Evolutionary conservation across 2,329 filamentous ascomycete genomes (phyloP).

Genomic region (Beauveria varroae): DNA sequence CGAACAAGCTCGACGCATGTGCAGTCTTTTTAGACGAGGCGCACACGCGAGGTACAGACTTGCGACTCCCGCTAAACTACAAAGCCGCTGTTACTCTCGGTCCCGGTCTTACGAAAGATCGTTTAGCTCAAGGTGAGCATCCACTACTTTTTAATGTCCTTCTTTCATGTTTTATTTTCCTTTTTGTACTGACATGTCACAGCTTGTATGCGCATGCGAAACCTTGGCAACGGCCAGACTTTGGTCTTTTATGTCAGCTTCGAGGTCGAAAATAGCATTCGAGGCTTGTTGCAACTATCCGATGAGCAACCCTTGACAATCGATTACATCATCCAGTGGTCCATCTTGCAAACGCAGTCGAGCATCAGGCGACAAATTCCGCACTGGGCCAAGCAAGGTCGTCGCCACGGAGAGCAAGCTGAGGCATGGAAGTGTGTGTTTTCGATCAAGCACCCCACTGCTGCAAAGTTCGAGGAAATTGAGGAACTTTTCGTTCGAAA

Average conservation of each 20-base stretch:
- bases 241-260: slow-evolving; percentile 52
- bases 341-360: slow-evolving; percentile 47
- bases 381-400: slow-evolving; percentile 55
- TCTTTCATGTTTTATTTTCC: no score
- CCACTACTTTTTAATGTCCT: not conserved
- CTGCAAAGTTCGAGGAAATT: not conserved
- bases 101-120: slow-evolving; percentile 57
- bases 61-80: slow-evolving; percentile 51
- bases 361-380: slow-evolving; percentile 42
- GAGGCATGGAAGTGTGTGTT: slow-evolving; percentile 22
- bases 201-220: slow-evolving; percentile 67
- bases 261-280: slow-evolving; percentile 52
- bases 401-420: slow-evolving; percentile 37
- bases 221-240: slow-evolving; percentile 59
- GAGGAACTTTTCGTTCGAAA: not conserved
- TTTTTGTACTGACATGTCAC: slow-evolving; percentile 7
- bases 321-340: slow-evolving; percentile 49
- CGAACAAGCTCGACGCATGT: slow-evolving; percentile 47
- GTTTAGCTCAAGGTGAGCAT: slow-evolving; percentile 54
- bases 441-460: not conserved
- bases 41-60: slow-evolving; percentile 63
- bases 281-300: slow-evolving; percentile 12
- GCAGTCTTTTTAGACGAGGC: slow-evolving; percentile 63
- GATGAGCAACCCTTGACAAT: slow-evolving; percentile 31
- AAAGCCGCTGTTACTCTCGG: slow-evolving; percentile 63